phyloP scores from a whole-genome alignment of 345 rosid species.

The Camelina sativa region DNA sequence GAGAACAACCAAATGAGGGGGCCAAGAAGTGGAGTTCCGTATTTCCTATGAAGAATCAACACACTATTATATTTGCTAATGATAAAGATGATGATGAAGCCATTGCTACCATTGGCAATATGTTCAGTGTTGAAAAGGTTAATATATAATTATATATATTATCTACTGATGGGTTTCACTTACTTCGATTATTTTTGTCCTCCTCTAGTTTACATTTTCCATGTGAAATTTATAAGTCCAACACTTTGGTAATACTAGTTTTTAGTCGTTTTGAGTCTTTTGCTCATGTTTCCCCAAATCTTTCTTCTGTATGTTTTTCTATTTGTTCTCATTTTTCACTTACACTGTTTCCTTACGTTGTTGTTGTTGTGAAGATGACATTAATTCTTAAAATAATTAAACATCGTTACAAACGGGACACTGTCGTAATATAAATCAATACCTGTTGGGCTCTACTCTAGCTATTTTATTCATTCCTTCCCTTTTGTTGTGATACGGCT shows the following conservation, averaged over 20 bases:
- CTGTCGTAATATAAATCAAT: not conserved
- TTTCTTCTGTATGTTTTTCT: conserved; percentile 19
- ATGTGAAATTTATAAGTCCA: conserved; percentile 29
- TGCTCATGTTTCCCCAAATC: not conserved
- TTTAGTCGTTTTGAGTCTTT: conserved; percentile 25
- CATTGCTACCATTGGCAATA: conserved; percentile 44
- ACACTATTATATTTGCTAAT: conserved; percentile 16
- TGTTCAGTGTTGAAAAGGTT: conserved; percentile 38
- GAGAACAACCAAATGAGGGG: conserved; percentile 99
- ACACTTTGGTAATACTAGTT: conserved; percentile 34
- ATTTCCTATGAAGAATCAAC: conserved; percentile 65
- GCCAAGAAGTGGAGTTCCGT: conserved; percentile 96
- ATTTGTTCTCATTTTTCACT: not conserved
- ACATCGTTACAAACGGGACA: conserved; percentile 7
- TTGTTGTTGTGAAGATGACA: conserved; percentile 37
- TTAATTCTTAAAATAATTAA: conserved; percentile 22
- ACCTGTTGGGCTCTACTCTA: not conserved
- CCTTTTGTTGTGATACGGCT: not conserved
- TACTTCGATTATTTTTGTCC: conserved; percentile 37
- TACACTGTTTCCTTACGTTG: conserved; percentile 10
- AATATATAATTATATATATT: conserved; percentile 38
- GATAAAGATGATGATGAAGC: conserved; percentile 36
- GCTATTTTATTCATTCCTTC: not conserved
- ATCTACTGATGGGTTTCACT: conserved; percentile 42
- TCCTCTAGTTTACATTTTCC: conserved; percentile 36